Evolutionary conservation across 176 grass and related monocot species (phyloP).

Genomic region (Rhynchospora tenuis): DNA sequence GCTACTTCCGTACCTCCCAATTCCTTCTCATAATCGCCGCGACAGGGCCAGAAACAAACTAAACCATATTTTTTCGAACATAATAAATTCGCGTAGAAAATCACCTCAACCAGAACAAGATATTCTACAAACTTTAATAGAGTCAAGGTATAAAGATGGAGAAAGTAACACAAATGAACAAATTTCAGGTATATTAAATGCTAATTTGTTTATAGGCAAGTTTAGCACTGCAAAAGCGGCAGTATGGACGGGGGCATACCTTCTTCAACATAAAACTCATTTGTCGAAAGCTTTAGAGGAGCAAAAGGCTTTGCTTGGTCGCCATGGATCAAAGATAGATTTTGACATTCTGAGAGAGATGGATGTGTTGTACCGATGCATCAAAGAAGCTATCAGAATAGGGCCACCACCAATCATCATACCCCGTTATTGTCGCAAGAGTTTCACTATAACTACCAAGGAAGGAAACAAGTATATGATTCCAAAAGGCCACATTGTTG

Average conservation of each 20-base stretch:
- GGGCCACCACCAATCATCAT: constrained; percentile 38
- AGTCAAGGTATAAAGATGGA: constrained; percentile 46
- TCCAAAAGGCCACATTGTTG: constrained; percentile 27
- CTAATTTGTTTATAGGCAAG: constrained; percentile 37
- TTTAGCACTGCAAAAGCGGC: constrained; percentile 32
- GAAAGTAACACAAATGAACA: constrained; percentile 35
- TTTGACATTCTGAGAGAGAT: constrained; percentile 32
- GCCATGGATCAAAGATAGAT: constrained; percentile 22
- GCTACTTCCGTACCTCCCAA: constrained; percentile 38
- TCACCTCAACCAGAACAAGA: not conserved
- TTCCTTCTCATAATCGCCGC: constrained; percentile 35
- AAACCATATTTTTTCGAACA: constrained; percentile 37
- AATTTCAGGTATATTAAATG: constrained; percentile 34
- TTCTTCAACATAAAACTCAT: constrained; percentile 28
- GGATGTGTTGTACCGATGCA: not conserved
- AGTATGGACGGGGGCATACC: constrained; percentile 33
- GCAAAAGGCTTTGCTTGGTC: constrained; percentile 29
- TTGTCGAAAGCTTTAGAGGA: constrained; percentile 26
- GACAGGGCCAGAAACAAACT: constrained; percentile 44
- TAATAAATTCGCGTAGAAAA: constrained; percentile 33
- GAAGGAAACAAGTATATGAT: constrained; percentile 44
- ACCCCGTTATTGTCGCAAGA: constrained; percentile 29
- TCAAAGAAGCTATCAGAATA: constrained; percentile 50
- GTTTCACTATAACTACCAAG: constrained; percentile 33
- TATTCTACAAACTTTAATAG: constrained; percentile 49